These are phyloP conservation scores for Protomyces macrosporus DNA, from an alignment of 1,139 yeast species.

Conservation along the genomic window DNA sequence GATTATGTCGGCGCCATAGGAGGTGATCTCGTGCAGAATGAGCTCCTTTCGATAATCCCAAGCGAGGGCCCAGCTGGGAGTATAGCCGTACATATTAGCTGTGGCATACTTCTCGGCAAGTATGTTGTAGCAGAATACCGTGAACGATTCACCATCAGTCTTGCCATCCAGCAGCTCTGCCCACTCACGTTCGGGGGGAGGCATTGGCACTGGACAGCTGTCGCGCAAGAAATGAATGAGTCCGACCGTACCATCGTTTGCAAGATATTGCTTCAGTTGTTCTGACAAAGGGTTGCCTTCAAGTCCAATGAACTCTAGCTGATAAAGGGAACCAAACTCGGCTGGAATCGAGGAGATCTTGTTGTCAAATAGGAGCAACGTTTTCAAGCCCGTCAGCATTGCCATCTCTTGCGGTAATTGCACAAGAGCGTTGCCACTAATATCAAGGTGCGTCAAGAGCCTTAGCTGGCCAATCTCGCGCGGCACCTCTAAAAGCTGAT, in stretches of 20 bases:
- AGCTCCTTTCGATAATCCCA: conserved; percentile 88
- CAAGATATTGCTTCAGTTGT: conserved; percentile 58
- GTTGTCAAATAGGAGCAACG: conserved; percentile 83
- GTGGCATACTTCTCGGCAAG: conserved; percentile 96
- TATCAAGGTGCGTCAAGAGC: conserved; percentile 75
- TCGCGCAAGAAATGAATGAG: conserved; percentile 77
- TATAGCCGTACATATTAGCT: conserved; percentile 81
- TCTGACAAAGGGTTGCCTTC: conserved; percentile 87
- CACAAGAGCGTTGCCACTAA: conserved; percentile 68
- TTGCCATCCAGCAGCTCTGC: conserved; percentile 34
- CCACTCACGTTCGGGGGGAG: conserved; percentile 78
- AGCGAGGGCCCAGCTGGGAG: conserved; percentile 94
- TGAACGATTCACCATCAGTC: conserved; percentile 47
- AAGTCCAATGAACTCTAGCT: conserved; percentile 78
- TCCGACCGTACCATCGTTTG: conserved; percentile 81
- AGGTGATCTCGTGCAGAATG: conserved; percentile 65
- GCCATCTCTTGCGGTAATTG: conserved; percentile 80
- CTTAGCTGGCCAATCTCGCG: conserved; percentile 61
- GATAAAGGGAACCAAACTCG: conserved; percentile 81
- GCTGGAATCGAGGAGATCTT: conserved; percentile 67
- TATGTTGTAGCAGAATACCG: conserved; percentile 81
- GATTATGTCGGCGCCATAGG: conserved; percentile 64
- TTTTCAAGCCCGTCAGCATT: conserved; percentile 69
- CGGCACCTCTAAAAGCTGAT: conserved; percentile 67
- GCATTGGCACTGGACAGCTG: conserved; percentile 59